Base-by-base conservation (phyloP, 2,329 filamentous ascomycete species). In the Pseudovirgaria hyperparasitica region DNA sequence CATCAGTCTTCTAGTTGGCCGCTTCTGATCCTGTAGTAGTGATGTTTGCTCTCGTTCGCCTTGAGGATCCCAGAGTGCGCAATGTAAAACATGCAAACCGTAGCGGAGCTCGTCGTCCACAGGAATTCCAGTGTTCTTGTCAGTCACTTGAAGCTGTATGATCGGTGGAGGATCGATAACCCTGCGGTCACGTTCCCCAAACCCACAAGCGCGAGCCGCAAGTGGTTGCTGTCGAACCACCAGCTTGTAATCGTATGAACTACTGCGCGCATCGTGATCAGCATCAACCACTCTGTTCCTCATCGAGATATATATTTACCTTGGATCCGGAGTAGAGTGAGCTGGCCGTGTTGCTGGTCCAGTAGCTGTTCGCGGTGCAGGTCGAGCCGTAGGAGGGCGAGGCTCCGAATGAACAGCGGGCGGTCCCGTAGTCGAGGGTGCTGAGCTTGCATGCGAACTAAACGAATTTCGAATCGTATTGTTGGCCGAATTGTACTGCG, bases 81-180 rank as follows among this genome's bases (percentile, higher is more conserved):
- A 86, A 48, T 82, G 76, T 41, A 87, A 70, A 9, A 84, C 77
- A 30, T 73, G 74, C 40, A 72, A 70, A 26, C 72, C 71, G 43
- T 75, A 71, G 21, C 70, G 66, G 15, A 79, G 54, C 36, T 82
- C 73, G 23, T 72, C 67, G 21, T 60, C 54, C 8, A 69, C 62
- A 15, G 54, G 47, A 11, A 45, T 40, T 23, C 60, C 58, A 9
- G 58, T 63, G 19, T 55, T 59, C 2, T 68, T 62, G 34, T 76
- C 68, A 27, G 72, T 69, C 30, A 84, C 69, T 16, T 63, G 60
- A 24, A 87, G 67, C 46, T 87, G 74, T 13, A 90, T 69, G 43
- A 90, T 87, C 9, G 82, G 82, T 3, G 82, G 82, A 21, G 82
- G 82, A 45, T 90, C 82, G 36, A 90, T 81, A 10, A 85, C 80